Percentiles rank a stretch among this genome's conserved stretches.
These are phyloP conservation scores for Aspergillus carlsbadensis DNA, from an alignment of 495 filamentous ascomycete species.

Conservation along the genomic window DNA sequence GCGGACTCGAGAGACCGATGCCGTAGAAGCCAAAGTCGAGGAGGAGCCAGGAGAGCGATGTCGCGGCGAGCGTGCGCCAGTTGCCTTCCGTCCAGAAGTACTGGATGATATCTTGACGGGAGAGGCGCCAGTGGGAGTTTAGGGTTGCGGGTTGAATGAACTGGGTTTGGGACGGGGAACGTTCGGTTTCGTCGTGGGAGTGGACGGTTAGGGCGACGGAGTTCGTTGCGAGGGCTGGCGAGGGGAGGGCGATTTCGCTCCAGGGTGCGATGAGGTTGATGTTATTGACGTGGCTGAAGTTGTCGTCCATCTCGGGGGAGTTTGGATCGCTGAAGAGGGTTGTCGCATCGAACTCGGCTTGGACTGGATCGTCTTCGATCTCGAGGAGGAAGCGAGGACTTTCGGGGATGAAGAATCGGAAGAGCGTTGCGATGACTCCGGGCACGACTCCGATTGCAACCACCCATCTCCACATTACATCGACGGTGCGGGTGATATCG, in stretches of 20 bases:
- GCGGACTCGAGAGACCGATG: conserved; percentile 49
- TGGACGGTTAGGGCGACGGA: conserved; percentile 29
- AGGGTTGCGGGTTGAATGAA: conserved; percentile 37
- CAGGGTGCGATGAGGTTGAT: conserved; percentile 14
- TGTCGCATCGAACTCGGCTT: conserved; percentile 47
- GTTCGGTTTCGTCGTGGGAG: conserved; percentile 19
- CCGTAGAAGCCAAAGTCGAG: conserved; percentile 60
- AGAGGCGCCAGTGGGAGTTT: conserved; percentile 45
- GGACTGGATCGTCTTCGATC: conserved; percentile 47
- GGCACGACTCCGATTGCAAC: conserved; percentile 61
- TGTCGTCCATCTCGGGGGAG: neutral
- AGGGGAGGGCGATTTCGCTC: conserved; percentile 19
- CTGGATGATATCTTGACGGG: conserved; percentile 39
- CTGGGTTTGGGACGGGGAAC: conserved; percentile 19
- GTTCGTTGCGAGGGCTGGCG: conserved; percentile 25
- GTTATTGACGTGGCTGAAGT: neutral
- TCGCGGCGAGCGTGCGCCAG: conserved; percentile 51
- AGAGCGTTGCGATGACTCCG: conserved; percentile 55
- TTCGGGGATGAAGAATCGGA: conserved; percentile 63
- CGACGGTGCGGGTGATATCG: conserved; percentile 39
- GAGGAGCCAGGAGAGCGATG: conserved; percentile 49
- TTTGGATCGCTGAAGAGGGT: conserved; percentile 35
- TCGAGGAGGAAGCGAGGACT: conserved; percentile 57
- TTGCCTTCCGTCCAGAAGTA: conserved; percentile 54
- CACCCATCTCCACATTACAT: conserved; percentile 59